Conservation (phyloP, 2,329 filamentous ascomycete genomes). For the Colletotrichum cereale region DNA sequence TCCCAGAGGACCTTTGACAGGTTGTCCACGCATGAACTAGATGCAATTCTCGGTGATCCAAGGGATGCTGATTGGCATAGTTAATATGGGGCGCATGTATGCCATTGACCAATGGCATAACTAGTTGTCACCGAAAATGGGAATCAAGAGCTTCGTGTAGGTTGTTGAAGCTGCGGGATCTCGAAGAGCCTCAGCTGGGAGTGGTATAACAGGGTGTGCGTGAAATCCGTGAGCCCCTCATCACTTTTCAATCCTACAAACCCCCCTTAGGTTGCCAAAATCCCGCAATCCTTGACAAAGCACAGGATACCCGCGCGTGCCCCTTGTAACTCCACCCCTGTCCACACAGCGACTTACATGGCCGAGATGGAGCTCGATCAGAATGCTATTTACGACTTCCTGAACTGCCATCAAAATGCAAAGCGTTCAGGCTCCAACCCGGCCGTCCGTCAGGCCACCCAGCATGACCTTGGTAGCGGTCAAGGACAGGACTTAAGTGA, state of each 20-base stretch:
- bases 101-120: slow-evolving; percentile 22
- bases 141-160: slow-evolving; percentile 13
- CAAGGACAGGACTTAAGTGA: neutral
- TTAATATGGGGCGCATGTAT: neutral
- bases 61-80: slow-evolving; percentile 23
- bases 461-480: neutral
- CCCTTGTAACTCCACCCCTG: slow-evolving; percentile 15
- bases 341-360: slow-evolving; percentile 11
- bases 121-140: slow-evolving; percentile 3
- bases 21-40: neutral
- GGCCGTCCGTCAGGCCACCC: neutral
- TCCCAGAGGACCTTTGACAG: neutral
- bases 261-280: neutral
- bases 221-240: neutral
- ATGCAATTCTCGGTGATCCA: slow-evolving; percentile 19
- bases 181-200: slow-evolving; percentile 6
- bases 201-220: slow-evolving; percentile 3
- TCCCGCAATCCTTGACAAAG: slow-evolving; percentile 19
- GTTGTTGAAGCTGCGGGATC: neutral
- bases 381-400: slow-evolving; percentile 8
- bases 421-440: neutral
- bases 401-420: slow-evolving; percentile 4
- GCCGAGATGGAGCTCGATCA: slow-evolving; percentile 21
- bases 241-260: neutral
- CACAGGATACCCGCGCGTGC: slow-evolving; percentile 3